Base-by-base conservation (phyloP, 106 monocot species). In the Dendrobium nobile region DNA sequence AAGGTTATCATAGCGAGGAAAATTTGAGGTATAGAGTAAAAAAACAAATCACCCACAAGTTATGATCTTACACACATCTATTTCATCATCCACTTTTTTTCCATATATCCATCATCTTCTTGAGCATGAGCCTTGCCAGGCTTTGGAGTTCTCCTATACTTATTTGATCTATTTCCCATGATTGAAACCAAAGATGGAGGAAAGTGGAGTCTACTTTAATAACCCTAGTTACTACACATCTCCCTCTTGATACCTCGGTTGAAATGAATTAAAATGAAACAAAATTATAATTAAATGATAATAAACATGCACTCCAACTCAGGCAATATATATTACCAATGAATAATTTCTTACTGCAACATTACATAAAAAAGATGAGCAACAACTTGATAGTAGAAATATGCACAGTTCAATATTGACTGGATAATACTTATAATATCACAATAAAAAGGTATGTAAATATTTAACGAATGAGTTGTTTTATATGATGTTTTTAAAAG, bases 101-200 rank as follows among this genome's bases (percentile, higher is more conserved):
- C 75, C 37, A 40, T 41, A 42, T 31, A 41, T 17, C 19, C 2
- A 40, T 73, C 73, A 40, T 41, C 73, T 31, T 42, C 41, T 18
- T 31, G 73, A 5, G 73, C 15, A 42, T 31, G 42, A 5, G 3
- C 20, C 18, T 73, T 73, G 37, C 41, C 33, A 5, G 42, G 7
- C 40, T 47, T 75, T 24, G 47, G 9, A 47, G 75, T 9, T 31
- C 47, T 75, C 9, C 75, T 47, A 4, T 24, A 24, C 75, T 37
- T 44, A 2, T 47, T 75, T 47, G 75, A 75, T 22, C 47, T n/a
- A 47, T 75, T 75, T 4, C 75, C 75, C 75, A 75, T 75, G 75
- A 22, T 22, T 44, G 7, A 5, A 19, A 22, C 59, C 6, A 67
- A 67, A 27, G 31, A 67, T 31, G 28, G 67, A 67, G 28, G 28